Evolutionary conservation across 192 early-diverging fungal species (phyloP).

Genomic region (Coemansia umbellata): DNA sequence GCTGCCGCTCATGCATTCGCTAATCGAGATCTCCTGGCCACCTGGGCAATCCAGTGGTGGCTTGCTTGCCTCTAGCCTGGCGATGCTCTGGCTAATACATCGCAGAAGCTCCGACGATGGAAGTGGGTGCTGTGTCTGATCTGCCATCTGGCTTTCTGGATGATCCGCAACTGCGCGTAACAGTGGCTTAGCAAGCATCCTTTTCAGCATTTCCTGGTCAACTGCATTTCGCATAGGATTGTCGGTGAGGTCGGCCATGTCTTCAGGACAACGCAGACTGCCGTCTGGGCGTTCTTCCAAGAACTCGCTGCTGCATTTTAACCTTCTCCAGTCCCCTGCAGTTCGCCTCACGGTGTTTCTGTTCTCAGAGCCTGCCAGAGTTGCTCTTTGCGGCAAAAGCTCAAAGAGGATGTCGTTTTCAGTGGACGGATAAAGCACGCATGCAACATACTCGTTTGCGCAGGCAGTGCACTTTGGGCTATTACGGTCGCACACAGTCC

Average conservation of each 20-base stretch:
- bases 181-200: neutral
- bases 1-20: slow-evolving; percentile 36
- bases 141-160: neutral
- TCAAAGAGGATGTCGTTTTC: slow-evolving; percentile 23
- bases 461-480: slow-evolving; percentile 11
- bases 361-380: neutral
- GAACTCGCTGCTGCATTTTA: slow-evolving; percentile 20
- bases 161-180: neutral
- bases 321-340: slow-evolving; percentile 2
- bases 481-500: slow-evolving; percentile 5
- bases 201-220: neutral
- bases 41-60: neutral
- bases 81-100: slow-evolving; percentile 28
- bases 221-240: slow-evolving; percentile 5
- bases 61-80: slow-evolving; percentile 12
- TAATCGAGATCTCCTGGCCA: slow-evolving; percentile 2
- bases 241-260: slow-evolving; percentile 2
- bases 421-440: slow-evolving; percentile 3
- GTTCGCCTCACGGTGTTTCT: neutral
- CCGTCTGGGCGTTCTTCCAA: slow-evolving; percentile 5
- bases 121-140: slow-evolving; percentile 13
- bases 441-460: slow-evolving; percentile 2
- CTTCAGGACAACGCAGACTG: slow-evolving; percentile 8
- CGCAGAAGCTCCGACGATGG: slow-evolving; percentile 45
- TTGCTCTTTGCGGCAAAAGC: neutral